These are phyloP conservation scores for Bipolaris sorokiniana DNA, from an alignment of 2,329 filamentous ascomycete genomes.

Conservation along the genomic window DNA sequence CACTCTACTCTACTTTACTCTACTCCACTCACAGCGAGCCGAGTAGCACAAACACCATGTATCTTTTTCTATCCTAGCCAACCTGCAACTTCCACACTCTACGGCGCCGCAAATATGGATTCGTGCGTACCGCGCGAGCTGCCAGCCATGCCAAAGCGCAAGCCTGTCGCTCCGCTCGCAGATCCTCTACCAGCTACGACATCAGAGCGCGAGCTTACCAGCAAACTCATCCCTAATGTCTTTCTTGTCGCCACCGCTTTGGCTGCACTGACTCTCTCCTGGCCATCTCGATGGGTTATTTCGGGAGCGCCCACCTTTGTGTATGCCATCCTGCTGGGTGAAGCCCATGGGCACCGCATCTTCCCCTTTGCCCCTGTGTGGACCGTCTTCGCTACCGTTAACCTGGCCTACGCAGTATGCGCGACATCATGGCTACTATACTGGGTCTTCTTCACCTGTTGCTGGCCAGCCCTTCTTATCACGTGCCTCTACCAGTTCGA, in stretches of 20 bases:
- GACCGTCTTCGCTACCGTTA: slow-evolving; percentile 55
- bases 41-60: slow-evolving; percentile 8
- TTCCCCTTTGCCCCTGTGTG: slow-evolving; percentile 55
- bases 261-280: slow-evolving; percentile 19
- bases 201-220: slow-evolving; percentile 20
- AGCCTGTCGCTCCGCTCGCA: slow-evolving; percentile 17
- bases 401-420: slow-evolving; percentile 55
- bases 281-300: slow-evolving; percentile 47
- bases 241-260: slow-evolving; percentile 22
- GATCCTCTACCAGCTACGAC: slow-evolving; percentile 5
- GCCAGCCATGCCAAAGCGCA: slow-evolving; percentile 17
- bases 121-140: slow-evolving; percentile 11
- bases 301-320: slow-evolving; percentile 52
- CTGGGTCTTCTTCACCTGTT: slow-evolving; percentile 50
- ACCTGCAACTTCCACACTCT: neutral
- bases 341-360: slow-evolving; percentile 48
- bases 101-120: slow-evolving; percentile 15
- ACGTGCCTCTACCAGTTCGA: slow-evolving; percentile 58
- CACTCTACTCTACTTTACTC: neutral
- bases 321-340: slow-evolving; percentile 46
- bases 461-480: slow-evolving; percentile 53
- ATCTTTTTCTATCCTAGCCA: neutral
- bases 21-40: neutral
- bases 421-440: slow-evolving; percentile 62
- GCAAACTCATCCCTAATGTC: slow-evolving; percentile 19